A percentile compares a stretch with the other conserved stretches of the same genome.
phyloP scores from a whole-genome alignment of 2,329 filamentous ascomycete species.

The Lachnellula occidentalis region DNA sequence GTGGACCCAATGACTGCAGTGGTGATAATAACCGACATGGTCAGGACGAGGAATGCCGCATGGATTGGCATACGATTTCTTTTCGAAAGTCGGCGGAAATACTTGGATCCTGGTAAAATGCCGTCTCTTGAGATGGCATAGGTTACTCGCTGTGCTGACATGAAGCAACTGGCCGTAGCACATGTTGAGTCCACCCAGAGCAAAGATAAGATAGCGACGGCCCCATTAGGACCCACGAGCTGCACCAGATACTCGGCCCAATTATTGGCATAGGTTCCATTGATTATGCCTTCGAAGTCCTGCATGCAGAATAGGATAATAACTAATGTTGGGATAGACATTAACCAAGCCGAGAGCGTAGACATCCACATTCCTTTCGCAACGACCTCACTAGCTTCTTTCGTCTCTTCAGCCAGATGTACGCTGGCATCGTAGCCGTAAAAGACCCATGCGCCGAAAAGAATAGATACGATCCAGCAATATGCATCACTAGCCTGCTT shows the following conservation, averaged over 20 bases:
- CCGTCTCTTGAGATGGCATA: conserved; percentile 37
- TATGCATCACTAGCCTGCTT: conserved; percentile 34
- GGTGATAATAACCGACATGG: conserved; percentile 31
- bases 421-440: conserved; percentile 34
- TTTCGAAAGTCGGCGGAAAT: conserved; percentile 31
- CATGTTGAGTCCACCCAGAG: conserved; percentile 36
- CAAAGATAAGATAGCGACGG: conserved; percentile 32
- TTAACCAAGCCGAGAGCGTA: conserved; percentile 33
- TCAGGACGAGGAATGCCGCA: conserved; percentile 32
- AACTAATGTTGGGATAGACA: conserved; percentile 35
- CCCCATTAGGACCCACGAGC: conserved; percentile 32
- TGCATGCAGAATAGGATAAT: conserved; percentile 38
- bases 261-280: conserved; percentile 34
- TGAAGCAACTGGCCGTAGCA: conserved; percentile 34
- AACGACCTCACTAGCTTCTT: conserved; percentile 33
- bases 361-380: conserved; percentile 37
- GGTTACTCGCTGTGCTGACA: conserved; percentile 36
- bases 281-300: conserved; percentile 35
- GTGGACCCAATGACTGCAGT: conserved; percentile 34
- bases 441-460: conserved; percentile 35
- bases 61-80: conserved; percentile 33
- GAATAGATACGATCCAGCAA: conserved; percentile 33
- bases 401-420: conserved; percentile 36
- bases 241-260: conserved; percentile 37
- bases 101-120: conserved; percentile 34